Base-by-base conservation (phyloP, 805 yeast species). In the Monosporozyma servazzii region DNA sequence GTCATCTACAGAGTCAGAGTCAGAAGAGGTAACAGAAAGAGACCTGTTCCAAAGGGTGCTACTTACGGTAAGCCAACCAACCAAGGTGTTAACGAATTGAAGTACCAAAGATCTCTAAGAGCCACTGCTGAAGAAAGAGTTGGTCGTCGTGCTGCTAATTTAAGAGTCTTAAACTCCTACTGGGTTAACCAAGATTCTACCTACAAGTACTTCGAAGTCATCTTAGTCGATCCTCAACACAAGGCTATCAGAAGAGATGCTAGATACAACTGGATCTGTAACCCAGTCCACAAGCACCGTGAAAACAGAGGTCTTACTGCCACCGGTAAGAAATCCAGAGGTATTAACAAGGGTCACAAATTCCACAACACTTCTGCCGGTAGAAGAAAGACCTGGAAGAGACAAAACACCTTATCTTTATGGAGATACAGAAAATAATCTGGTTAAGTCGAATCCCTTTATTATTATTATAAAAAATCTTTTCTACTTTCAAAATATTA, bases 31-130 rank as follows among this genome's bases (percentile, higher is more conserved):
- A 91, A 91, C 83, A 90, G 99, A 87, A 93, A 93, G 96, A 88
- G 96, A 81, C 97, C 97, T 70, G 97, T 86, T 71, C 89, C 95
- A 81, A 93, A 93, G 93, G 99, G 99, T 88, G 98, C 97, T 72
- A 93, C 98, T 75, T 91, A 93, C 85, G 99, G 99, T 88, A 93
- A 93, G 87, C 99, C 99, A 85, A 93, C 99, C 82, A 93, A 93
- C 95, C 96, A 88, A 81, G 99, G 99, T 88, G 93, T 93, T 67
- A 83, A 82, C 82, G 97, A 93, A 78, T 87, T 93, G 81, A 93
- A 93, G 82, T 90, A 89, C 95, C 99, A 93, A 82, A 88, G 91
- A 79, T 85, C 96, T 60, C 81, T 88, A 77, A 88, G 96, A 79
- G 82, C 96, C 68, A 90, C 96, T 70, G 99, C 99, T 71, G 99